Conservation (phyloP, 2,329 filamentous ascomycete species). For the Lomentospora prolificans region DNA sequence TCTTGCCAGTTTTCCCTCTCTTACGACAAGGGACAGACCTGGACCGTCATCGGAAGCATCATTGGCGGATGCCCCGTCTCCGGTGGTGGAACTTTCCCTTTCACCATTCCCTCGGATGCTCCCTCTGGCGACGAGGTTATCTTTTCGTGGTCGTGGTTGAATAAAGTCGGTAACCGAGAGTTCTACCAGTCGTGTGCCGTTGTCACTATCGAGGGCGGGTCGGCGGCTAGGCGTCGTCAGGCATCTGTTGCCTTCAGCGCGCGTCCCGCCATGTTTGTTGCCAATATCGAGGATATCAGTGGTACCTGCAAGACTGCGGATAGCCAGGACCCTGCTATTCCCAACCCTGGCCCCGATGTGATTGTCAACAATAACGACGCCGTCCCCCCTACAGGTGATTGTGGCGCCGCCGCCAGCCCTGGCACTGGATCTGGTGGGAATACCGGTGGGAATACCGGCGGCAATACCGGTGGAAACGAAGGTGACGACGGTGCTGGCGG, state of each 20-base stretch:
- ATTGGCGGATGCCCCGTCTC: conserved; percentile 42
- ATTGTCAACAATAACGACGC: conserved; percentile 25
- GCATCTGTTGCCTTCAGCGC: conserved; percentile 32
- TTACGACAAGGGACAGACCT: conserved; percentile 60
- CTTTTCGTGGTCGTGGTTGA: conserved; percentile 71
- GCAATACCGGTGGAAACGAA: no score
- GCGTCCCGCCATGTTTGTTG: conserved; percentile 61
- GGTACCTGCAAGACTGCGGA: conserved; percentile 50
- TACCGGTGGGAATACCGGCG: no score
- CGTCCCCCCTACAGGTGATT: conserved; percentile 25
- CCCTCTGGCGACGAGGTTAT: conserved; percentile 48
- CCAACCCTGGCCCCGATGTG: conserved; percentile 52
- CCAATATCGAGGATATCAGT: conserved; percentile 51
- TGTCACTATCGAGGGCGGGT: conserved; percentile 46
- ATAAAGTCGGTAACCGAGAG: conserved; percentile 66
- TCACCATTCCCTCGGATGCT: conserved; percentile 55
- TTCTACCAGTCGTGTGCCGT: conserved; percentile 83
- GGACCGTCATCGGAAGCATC: conserved; percentile 55
- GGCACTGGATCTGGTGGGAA: conserved; percentile 18
- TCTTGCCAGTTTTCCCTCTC: conserved; percentile 69
- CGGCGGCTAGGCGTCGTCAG: conserved; percentile 20
- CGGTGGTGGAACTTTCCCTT: conserved; percentile 45
- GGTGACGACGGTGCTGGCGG: conserved; percentile 9
- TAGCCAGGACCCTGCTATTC: conserved; percentile 51
- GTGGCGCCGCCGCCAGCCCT: conserved; percentile 19